Conservation (phyloP, 2,329 filamentous ascomycete genomes). For the Penicillium griseofulvum region DNA sequence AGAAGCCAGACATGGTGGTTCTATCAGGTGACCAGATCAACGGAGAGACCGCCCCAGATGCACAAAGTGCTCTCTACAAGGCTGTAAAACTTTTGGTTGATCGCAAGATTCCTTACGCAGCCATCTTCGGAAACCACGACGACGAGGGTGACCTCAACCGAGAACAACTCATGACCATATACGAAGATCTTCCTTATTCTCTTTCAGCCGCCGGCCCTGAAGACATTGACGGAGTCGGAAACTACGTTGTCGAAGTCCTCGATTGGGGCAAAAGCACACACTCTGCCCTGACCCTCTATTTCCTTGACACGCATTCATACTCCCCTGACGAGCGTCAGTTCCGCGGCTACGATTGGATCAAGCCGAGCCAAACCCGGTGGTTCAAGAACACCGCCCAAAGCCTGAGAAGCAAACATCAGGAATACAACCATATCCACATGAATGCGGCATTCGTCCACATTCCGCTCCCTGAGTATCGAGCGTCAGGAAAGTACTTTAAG, state of each 20-base stretch:
- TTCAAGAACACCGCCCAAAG: slow-evolving; percentile 75
- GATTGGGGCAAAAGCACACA: slow-evolving; percentile 76
- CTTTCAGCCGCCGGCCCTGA: slow-evolving; percentile 80
- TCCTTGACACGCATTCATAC: slow-evolving; percentile 90
- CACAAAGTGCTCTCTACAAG: slow-evolving; percentile 92
- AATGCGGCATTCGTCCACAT: slow-evolving; percentile 98
- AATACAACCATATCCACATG: slow-evolving; percentile 90
- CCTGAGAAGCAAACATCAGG: slow-evolving; percentile 72
- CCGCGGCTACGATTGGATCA: slow-evolving; percentile 96
- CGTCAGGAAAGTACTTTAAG: slow-evolving; percentile 57
- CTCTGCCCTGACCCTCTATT: slow-evolving; percentile 89
- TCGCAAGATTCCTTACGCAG: slow-evolving; percentile 85
- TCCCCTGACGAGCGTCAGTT: slow-evolving; percentile 84
- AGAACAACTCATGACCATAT: slow-evolving; percentile 75
- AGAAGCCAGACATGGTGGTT: slow-evolving; percentile 89
- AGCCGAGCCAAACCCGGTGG: slow-evolving; percentile 91
- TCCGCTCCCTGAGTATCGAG: slow-evolving; percentile 82
- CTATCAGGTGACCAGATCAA: slow-evolving; percentile 94
- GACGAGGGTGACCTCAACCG: slow-evolving; percentile 82
- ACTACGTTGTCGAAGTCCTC: slow-evolving; percentile 89
- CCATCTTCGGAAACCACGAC: slow-evolving; percentile 97
- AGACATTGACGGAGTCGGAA: slow-evolving; percentile 84
- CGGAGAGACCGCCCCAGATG: slow-evolving; percentile 86
- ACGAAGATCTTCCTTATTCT: slow-evolving; percentile 84
- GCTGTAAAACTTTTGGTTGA: slow-evolving; percentile 79